These are phyloP conservation scores for Musa troglodytarum DNA, from an alignment of 176 grass and related monocot species.

Conservation along the genomic window DNA sequence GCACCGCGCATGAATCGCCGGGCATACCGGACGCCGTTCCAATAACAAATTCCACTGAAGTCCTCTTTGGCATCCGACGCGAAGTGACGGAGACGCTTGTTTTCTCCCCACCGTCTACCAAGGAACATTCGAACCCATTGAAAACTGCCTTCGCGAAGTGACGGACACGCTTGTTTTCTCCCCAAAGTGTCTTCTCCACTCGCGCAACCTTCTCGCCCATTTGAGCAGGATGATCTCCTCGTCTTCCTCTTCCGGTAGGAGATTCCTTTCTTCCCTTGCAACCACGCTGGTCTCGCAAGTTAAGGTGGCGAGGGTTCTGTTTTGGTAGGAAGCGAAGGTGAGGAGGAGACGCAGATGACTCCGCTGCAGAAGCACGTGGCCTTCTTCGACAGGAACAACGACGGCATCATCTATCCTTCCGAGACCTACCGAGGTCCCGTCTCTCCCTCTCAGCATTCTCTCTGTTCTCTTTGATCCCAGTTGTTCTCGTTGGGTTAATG, in stretches of 20 bases:
- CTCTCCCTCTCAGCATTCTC: not conserved
- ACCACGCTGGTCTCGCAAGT: no score
- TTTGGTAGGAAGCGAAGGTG: not conserved
- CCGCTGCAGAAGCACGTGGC: slow-evolving; percentile 15
- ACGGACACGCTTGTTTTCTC: no score
- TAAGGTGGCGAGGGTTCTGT: not conserved
- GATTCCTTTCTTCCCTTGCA: not conserved
- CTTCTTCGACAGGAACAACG: slow-evolving; percentile 14
- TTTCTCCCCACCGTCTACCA: no score
- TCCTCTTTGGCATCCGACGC: no score
- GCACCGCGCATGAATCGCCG: no score
- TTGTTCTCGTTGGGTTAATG: not conserved
- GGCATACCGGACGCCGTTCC: no score
- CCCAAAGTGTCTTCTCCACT: no score
- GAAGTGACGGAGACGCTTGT: no score
- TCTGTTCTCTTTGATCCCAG: not conserved
- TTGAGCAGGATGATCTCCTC: not conserved
- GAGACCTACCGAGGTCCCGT: slow-evolving; percentile 8
- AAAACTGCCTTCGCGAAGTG: no score
- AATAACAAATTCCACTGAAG: no score
- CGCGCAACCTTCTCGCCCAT: no score
- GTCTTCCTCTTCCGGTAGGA: not conserved
- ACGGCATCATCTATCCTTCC: slow-evolving; percentile 6
- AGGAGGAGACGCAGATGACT: not conserved
- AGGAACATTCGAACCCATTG: no score